Conservation (phyloP, 257 asterid species). For the Parsonsia alboflavescens region DNA sequence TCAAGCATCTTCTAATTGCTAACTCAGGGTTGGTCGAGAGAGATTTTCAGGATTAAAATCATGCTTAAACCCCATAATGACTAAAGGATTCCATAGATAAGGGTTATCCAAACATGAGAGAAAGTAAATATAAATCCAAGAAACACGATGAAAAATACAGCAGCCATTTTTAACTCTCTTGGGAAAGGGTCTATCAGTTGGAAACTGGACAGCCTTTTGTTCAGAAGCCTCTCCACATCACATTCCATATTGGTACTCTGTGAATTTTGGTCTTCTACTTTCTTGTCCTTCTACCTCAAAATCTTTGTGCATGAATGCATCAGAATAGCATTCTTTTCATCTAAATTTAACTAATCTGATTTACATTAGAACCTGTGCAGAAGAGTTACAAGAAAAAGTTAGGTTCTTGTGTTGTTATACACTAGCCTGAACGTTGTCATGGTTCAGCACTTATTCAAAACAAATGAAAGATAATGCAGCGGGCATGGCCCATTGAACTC, state of each 20-base stretch:
- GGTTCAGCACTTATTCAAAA: no score
- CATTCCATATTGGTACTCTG: slow-evolving; percentile 39
- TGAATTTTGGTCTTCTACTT: background rate
- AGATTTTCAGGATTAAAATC: background rate
- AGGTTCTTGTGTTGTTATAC: no score
- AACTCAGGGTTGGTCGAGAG: background rate
- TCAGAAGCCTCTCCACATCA: slow-evolving; percentile 30
- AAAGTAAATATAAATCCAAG: background rate
- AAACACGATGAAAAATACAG: slow-evolving; percentile 3
- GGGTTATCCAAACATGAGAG: background rate
- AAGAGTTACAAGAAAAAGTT: no score
- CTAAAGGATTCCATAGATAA: background rate
- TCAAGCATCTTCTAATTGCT: background rate
- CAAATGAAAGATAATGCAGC: no score
- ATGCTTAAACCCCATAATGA: background rate
- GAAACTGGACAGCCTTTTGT: slow-evolving; percentile 22
- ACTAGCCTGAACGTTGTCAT: no score
- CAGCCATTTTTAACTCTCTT: slow-evolving; percentile 41
- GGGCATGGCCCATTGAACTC: no score
- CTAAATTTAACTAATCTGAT: background rate
- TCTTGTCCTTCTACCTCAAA: background rate
- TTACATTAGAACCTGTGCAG: background rate
- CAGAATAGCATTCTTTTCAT: no score
- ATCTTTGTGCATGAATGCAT: no score
- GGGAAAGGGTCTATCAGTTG: slow-evolving; percentile 44